A percentile compares a stretch with the other conserved stretches of the same genome.
phyloP scores from a whole-genome alignment of 306 rosid species.

The Comarum palustre region DNA sequence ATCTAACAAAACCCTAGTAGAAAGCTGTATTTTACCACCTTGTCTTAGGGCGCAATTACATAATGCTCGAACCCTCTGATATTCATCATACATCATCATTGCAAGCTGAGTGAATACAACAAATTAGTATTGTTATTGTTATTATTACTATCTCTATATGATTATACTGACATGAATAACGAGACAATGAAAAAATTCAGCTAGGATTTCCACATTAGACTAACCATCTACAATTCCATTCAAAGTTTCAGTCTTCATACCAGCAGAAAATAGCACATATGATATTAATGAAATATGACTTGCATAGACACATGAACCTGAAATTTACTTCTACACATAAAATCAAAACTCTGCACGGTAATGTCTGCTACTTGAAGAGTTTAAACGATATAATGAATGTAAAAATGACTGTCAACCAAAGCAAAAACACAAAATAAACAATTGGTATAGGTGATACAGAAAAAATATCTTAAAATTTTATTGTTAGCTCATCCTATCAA shows the following conservation, averaged over 20 bases:
- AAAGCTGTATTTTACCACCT: constrained; percentile 56
- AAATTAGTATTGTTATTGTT: constrained; percentile 52
- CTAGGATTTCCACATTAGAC: constrained; percentile 1
- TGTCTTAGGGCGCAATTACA: constrained; percentile 57
- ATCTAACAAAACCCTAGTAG: constrained; percentile 29
- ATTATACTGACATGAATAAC: constrained; percentile 34
- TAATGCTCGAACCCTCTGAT: constrained; percentile 61
- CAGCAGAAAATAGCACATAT: background rate
- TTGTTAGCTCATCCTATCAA: background rate
- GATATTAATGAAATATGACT: constrained; percentile 2
- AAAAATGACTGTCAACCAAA: constrained; percentile 13
- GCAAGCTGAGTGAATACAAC: constrained; percentile 84
- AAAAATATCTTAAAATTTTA: constrained; percentile 7
- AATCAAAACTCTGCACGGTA: background rate
- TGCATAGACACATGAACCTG: constrained; percentile 4
- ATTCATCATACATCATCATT: constrained; percentile 97
- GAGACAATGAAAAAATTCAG: constrained; percentile 12
- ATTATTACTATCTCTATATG: constrained; percentile 22
- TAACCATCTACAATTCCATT: constrained; percentile 10
- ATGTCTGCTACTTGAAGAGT: background rate
- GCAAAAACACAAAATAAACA: background rate
- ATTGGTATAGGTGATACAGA: background rate
- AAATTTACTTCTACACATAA: constrained; percentile 13
- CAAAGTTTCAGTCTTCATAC: constrained; percentile 5
- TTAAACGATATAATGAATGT: constrained; percentile 9